Base-by-base conservation (phyloP, 2,329 filamentous ascomycete species). In the Drechslera avenae region DNA sequence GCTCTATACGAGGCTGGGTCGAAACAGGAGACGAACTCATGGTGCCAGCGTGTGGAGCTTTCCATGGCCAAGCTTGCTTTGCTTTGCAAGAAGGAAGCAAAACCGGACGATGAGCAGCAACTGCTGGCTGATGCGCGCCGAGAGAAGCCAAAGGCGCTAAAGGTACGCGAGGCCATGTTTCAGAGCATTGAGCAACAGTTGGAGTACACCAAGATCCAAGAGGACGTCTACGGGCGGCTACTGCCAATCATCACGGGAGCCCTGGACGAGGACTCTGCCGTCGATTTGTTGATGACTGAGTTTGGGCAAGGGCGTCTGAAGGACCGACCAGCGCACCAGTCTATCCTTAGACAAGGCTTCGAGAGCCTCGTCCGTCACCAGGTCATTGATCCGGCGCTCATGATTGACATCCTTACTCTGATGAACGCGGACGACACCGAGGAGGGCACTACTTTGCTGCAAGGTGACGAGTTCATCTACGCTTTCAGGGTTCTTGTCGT, bases 21-120 rank as follows among this genome's bases (percentile, higher is more conserved):
- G 16, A 80, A 81, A 41, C 84, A 85, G 46, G 92, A 97, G 71
- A 83, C 85, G 44, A 88, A 92, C 62, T 76, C 94, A 3, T 97
- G 93, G 93, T 91, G 86, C 75, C 95, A 96, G 77, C 94, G 95
- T 73, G 89, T 96, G 28, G 89, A 97, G 73, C 78, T 97, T 19
- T 96, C 91, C 52, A 80, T 99, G 32, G 89, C 90, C 30, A 97
- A 97, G 74, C 81, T 99, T n/a, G 71, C 76, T 18, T 62, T 78
- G 46, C 75, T 97, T 59, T 65, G 63, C 45, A 61, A 63, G 37
- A 52, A 67, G 18, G 61, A 71, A 90, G 90, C 13, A 83, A 62
- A 57, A 23, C 48, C 57, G 8, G 55, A 51, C 12, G 52, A 54
- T 13, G 31, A 47, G 8, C 16, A 86, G 32, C 79, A 73, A 48